phyloP scores from a whole-genome alignment of 176 grass and related monocot species.

The Carex kokanica region DNA sequence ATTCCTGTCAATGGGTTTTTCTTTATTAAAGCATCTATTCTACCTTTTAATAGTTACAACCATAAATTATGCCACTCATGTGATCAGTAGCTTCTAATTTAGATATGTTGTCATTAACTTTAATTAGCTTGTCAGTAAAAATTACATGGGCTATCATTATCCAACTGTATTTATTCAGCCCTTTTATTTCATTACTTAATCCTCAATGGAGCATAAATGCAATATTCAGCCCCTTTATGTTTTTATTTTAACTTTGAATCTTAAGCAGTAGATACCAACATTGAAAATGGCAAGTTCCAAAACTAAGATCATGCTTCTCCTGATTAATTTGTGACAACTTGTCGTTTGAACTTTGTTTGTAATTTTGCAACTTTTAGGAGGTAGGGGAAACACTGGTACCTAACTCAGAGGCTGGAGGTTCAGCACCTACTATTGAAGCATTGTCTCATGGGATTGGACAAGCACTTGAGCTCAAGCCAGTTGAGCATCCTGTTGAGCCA shows the following conservation, averaged over 20 bases:
- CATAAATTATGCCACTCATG: not conserved
- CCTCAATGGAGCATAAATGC: not conserved
- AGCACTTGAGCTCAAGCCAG: slow-evolving; percentile 66
- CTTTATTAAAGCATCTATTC: slow-evolving; percentile 11
- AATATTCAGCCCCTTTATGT: not conserved
- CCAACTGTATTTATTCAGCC: not conserved
- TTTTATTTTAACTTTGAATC: slow-evolving; percentile 12
- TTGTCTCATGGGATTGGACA: slow-evolving; percentile 56
- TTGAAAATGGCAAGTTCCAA: not conserved
- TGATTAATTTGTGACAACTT: not conserved
- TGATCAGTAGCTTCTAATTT: not conserved
- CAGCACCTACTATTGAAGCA: slow-evolving; percentile 32
- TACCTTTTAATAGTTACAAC: not conserved
- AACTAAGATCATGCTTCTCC: not conserved
- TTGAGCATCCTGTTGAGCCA: slow-evolving; percentile 86
- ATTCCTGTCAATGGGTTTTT: not conserved
- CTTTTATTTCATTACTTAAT: not conserved
- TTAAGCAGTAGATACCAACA: not conserved
- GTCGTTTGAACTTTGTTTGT: not conserved
- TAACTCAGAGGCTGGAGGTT: slow-evolving; percentile 32
- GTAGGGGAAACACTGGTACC: slow-evolving; percentile 51
- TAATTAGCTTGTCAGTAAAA: not conserved
- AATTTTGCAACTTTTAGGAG: slow-evolving; percentile 43
- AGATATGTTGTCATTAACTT: not conserved
- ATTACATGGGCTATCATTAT: not conserved